Percentiles rank a stretch among this genome's conserved stretches.
phyloP scores from a whole-genome alignment of 1,284 basidiomycete genomes.

The Papiliotrema nemorosa region DNA sequence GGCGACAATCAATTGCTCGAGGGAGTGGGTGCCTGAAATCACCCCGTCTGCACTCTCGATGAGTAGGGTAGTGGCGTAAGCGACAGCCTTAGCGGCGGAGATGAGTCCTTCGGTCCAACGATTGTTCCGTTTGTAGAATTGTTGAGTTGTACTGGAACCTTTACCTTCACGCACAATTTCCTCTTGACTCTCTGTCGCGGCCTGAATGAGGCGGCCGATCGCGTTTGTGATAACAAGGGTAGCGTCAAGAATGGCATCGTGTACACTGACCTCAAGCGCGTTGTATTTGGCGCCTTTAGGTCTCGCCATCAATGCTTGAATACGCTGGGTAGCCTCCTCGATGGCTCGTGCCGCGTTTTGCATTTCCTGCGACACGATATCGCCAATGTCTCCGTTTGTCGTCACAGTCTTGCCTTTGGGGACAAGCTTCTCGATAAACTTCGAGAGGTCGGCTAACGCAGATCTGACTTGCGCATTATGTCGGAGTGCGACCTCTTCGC shows the following conservation, averaged over 20 bases:
- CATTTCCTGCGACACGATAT: slow-evolving; percentile 97
- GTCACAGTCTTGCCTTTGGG: slow-evolving; percentile 74
- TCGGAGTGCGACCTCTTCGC: slow-evolving; percentile 82
- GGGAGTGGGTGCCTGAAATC: slow-evolving; percentile 88
- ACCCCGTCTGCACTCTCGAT: slow-evolving; percentile 99
- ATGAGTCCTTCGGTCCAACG: slow-evolving; percentile 99
- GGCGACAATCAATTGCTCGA: slow-evolving; percentile 98
- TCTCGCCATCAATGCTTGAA: slow-evolving; percentile 85
- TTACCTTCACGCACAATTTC: slow-evolving; percentile 96
- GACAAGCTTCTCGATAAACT: slow-evolving; percentile 78
- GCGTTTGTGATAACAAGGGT: slow-evolving; percentile 93
- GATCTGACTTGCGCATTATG: slow-evolving; percentile 81
- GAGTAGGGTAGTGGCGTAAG: slow-evolving; percentile 92
- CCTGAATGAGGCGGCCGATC: slow-evolving; percentile 90
- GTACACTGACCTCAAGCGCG: slow-evolving; percentile 90
- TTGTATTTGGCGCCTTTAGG: slow-evolving; percentile 78
- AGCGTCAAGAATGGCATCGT: slow-evolving; percentile 93
- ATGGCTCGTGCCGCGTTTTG: slow-evolving; percentile 87
- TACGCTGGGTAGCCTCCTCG: slow-evolving; percentile 82
- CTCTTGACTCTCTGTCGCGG: slow-evolving; percentile 94
- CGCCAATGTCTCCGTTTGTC: slow-evolving; percentile 84
- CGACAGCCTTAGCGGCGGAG: slow-evolving; percentile 95
- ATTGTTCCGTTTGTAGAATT: slow-evolving; percentile 99
- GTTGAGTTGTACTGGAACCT: slow-evolving; percentile 83
- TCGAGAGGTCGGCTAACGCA: slow-evolving; percentile 79